Conservation (phyloP, 2,329 filamentous ascomycete species). For the Pseudonectria buxi region DNA sequence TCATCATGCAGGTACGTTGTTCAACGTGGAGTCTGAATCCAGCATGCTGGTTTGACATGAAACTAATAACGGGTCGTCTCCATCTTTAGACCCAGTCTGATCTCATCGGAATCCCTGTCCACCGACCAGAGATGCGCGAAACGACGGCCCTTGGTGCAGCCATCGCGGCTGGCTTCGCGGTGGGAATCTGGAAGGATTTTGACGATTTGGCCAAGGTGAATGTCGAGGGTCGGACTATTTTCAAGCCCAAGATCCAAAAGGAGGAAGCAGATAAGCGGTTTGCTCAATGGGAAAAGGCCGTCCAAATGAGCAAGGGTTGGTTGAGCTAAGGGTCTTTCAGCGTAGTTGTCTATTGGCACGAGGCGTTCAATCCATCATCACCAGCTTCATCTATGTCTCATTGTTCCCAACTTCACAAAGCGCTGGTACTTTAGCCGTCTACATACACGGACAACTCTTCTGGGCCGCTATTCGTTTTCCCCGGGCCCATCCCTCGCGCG, state of each 20-base stretch:
- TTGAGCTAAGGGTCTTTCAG: slow-evolving; percentile 24
- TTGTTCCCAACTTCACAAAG: too few relatives aligned
- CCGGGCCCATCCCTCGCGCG: too few relatives aligned
- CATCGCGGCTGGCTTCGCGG: slow-evolving; percentile 74
- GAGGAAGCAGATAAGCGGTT: slow-evolving; percentile 58
- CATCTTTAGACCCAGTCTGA: slow-evolving; percentile 61
- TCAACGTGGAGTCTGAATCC: not conserved
- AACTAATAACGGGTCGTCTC: slow-evolving; percentile 1
- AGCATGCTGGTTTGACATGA: not conserved
- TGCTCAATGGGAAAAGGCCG: slow-evolving; percentile 66
- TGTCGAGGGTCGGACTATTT: slow-evolving; percentile 59
- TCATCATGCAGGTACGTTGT: slow-evolving; percentile 61
- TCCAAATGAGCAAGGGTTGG: slow-evolving; percentile 75
- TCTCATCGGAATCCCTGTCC: slow-evolving; percentile 71
- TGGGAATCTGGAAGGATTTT: slow-evolving; percentile 67
- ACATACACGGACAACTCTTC: too few relatives aligned
- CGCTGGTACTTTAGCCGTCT: too few relatives aligned
- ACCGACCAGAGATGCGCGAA: slow-evolving; percentile 74
- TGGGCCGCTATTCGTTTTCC: too few relatives aligned
- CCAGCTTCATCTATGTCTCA: too few relatives aligned
- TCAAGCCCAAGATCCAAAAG: slow-evolving; percentile 58
- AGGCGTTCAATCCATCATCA: too few relatives aligned
- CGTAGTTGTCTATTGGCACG: too few relatives aligned
- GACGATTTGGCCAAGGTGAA: slow-evolving; percentile 68
- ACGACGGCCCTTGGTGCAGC: slow-evolving; percentile 76